Percentiles rank a stretch among this genome's conserved stretches.
phyloP scores from a whole-genome alignment of 2,329 filamentous ascomycete species.

The Colletotrichum brevisporum region DNA sequence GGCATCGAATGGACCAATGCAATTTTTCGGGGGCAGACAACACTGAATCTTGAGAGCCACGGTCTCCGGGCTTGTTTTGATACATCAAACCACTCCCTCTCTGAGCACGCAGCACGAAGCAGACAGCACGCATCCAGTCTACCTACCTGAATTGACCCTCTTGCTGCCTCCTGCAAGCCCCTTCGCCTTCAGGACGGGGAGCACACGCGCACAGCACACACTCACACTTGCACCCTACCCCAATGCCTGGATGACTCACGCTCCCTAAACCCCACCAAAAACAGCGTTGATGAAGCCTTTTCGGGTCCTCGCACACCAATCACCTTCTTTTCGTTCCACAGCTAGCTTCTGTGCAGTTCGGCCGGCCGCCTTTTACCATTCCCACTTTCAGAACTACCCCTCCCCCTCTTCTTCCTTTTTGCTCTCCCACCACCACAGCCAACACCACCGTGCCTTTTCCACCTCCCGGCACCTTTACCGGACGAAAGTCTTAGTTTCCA shows the following conservation, averaged over 20 bases:
- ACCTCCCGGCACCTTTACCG: conserved; percentile 35
- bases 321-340: conserved; percentile 41
- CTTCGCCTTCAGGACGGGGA: background rate
- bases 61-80: background rate
- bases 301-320: conserved; percentile 37
- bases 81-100: background rate
- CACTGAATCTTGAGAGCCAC: conserved; percentile 12
- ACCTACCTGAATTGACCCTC: conserved; percentile 7
- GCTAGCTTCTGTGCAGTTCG: conserved; percentile 42
- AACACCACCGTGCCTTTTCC: conserved; percentile 31
- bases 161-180: conserved; percentile 6
- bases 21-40: conserved; percentile 19
- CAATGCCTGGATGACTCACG: conserved; percentile 40
- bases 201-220: background rate
- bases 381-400: conserved; percentile 37
- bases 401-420: conserved; percentile 35
- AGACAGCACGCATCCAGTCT: conserved; percentile 5
- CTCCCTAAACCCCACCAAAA: conserved; percentile 37
- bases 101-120: background rate
- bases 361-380: conserved; percentile 40
- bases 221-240: background rate
- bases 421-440: conserved; percentile 17
- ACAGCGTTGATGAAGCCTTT: conserved; percentile 41
- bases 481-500: conserved; percentile 31
- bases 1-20: conserved; percentile 18